Base-by-base conservation (phyloP, 2,329 filamentous ascomycete species). In the Aspergillus ustus region DNA sequence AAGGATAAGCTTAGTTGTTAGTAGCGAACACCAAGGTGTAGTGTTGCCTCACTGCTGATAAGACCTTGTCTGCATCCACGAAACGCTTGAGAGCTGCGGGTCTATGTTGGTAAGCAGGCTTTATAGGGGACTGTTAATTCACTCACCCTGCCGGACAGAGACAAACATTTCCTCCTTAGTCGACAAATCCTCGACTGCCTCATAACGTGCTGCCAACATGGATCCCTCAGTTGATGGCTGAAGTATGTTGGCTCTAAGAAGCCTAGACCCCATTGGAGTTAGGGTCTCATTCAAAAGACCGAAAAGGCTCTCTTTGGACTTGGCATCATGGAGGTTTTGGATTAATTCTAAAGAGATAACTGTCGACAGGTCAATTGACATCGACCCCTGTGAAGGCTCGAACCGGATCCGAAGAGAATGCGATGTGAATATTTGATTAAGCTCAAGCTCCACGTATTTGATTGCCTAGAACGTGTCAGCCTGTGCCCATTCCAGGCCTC, bases 341-440 rank as follows among this genome's bases (percentile, higher is more conserved):
- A 98, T 90, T 6, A 99, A 83, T 74, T 99, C 95, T 3, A 99
- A 82, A 0, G 92, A 92, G 43, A 89, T 85, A 29, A 97, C 92
- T 0, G 93, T 96, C 0, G 92, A 90, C 2, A 95, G 84, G 70
- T 97, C 94, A 68, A 98, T 96, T 86, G 96, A 92, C 93, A 98
- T 97, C 0, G 92, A 91, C 25, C 94, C 91, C 72, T 96, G 91
- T 0, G 92, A 93, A 1, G 93, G 90, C 70, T 94, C 89, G 68
- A 96, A 97, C 65, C 88, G 89, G 71, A 98, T 90, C 3, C 92
- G 87, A 34, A 98, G 84, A 20, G 93, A 93, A 72, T 95, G 89
- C n/a, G 84, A 82, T 3, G 87, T 83, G 72, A 97, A 95, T 0
- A 84, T 86, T 62, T 89, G 83, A 4, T 83, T 83, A 63, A 92